phyloP scores from a whole-genome alignment of 345 rosid genomes.

The Gossypium longicalyx region DNA sequence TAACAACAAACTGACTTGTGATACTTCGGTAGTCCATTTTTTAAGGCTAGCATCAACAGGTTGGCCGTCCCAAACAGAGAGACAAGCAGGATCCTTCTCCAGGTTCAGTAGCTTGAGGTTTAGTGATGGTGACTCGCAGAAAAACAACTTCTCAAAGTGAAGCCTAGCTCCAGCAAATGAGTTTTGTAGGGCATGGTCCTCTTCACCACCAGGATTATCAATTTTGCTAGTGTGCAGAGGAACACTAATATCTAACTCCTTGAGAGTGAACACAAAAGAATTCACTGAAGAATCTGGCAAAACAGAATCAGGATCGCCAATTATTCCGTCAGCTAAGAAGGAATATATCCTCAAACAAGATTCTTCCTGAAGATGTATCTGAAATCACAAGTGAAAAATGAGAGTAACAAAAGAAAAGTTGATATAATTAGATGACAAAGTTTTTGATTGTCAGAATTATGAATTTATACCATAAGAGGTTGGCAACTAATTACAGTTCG shows the following conservation, averaged over 20 bases:
- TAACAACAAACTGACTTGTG: conserved; percentile 65
- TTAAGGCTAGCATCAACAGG: conserved; percentile 95
- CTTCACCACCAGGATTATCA: conserved; percentile 28
- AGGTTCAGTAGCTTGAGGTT: conserved; percentile 67
- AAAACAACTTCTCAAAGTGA: conserved; percentile 68
- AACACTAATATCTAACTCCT: conserved; percentile 71
- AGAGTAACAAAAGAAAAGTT: conserved; percentile 16
- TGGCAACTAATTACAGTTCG: conserved; percentile 80
- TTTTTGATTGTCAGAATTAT: conserved; percentile 4
- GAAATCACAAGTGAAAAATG: conserved; percentile 23
- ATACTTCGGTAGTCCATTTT: conserved; percentile 73
- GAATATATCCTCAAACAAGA: conserved; percentile 92
- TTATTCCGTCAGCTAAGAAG: conserved; percentile 91
- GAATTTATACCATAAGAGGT: conserved; percentile 75
- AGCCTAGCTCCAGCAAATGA: conserved; percentile 85
- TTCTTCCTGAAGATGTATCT: conserved; percentile 96
- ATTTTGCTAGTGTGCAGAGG: conserved; percentile 57
- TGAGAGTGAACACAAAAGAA: conserved; percentile 55
- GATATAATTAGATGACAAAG: conserved; percentile 3
- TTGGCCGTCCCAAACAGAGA: conserved; percentile 80
- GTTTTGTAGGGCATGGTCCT: conserved; percentile 34
- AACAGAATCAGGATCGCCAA: conserved; percentile 71
- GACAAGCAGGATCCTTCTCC: conserved; percentile 98
- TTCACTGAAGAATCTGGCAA: conserved; percentile 72
- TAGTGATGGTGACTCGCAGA: conserved; percentile 79